Conservation (phyloP, 345 rosid species). For the Raphanus raphanistrum region DNA sequence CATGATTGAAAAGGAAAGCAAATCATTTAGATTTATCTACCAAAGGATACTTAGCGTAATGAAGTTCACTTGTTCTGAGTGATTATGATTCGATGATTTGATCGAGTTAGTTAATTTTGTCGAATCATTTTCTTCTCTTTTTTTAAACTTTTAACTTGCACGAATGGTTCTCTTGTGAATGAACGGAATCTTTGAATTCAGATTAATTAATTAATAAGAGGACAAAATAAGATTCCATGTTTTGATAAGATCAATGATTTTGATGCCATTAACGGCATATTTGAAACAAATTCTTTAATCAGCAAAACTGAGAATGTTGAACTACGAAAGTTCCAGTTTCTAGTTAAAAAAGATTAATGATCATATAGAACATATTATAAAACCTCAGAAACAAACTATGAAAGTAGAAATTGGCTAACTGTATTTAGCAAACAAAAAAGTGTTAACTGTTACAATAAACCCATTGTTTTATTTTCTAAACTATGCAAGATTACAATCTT, state of each 20-base stretch:
- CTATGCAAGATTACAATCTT: not conserved
- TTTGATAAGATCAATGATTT: constrained; percentile 10
- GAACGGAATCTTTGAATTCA: constrained; percentile 30
- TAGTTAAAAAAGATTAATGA: not conserved
- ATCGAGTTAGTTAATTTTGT: constrained; percentile 14
- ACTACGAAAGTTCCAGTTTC: not conserved
- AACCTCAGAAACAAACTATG: not conserved
- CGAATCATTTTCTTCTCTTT: constrained; percentile 11
- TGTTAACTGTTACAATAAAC: not conserved
- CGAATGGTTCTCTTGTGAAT: constrained; percentile 28
- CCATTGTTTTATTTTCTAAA: not conserved
- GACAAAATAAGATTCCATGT: constrained; percentile 33
- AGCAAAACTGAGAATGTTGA: not conserved
- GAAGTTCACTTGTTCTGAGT: constrained; percentile 32
- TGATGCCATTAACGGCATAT: constrained; percentile 5
- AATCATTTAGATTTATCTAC: constrained; percentile 22
- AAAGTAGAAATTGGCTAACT: not conserved
- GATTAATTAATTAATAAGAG: not conserved
- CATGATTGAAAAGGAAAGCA: constrained; percentile 31
- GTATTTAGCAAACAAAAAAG: not conserved
- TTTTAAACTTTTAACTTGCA: constrained; percentile 33
- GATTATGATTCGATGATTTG: constrained; percentile 28
- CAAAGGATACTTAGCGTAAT: constrained; percentile 31
- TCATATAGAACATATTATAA: not conserved
- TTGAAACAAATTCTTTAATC: not conserved